phyloP scores from a whole-genome alignment of 2,329 filamentous ascomycete species.

The Fusarium tupiense region DNA sequence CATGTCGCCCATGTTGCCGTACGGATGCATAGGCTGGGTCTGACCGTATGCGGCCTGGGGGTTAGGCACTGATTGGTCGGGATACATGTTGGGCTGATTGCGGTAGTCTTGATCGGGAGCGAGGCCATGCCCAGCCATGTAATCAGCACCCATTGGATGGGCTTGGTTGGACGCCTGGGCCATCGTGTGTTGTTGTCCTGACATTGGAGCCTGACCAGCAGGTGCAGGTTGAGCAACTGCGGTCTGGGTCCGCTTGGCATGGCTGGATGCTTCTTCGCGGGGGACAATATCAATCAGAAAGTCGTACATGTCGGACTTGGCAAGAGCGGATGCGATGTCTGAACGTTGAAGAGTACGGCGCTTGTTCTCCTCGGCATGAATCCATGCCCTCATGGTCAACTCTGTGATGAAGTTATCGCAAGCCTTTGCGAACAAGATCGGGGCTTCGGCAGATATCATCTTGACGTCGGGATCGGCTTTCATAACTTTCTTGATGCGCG shows the following conservation, averaged over 20 bases:
- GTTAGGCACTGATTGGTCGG: constrained; percentile 79
- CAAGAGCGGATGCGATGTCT: constrained; percentile 93
- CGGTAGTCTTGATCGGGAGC: constrained; percentile 81
- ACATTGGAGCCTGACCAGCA: constrained; percentile 62
- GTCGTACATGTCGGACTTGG: constrained; percentile 99
- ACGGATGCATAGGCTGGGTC: constrained; percentile 75
- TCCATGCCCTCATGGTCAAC: constrained; percentile 99
- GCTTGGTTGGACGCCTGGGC: constrained; percentile 66
- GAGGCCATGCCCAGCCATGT: constrained; percentile 71
- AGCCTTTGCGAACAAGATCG: constrained; percentile 96
- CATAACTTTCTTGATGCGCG: constrained; percentile 99
- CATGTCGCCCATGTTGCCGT: constrained; percentile 82
- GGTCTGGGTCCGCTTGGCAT: constrained; percentile 77
- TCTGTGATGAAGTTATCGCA: constrained; percentile 99
- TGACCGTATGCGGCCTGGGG: constrained; percentile 79
- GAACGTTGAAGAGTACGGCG: constrained; percentile 92
- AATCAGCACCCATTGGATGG: constrained; percentile 70
- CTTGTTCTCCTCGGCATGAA: constrained; percentile 99
- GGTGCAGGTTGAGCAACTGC: constrained; percentile 55
- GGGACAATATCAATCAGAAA: constrained; percentile 99
- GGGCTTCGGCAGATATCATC: constrained; percentile 99
- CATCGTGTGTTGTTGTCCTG: constrained; percentile 62
- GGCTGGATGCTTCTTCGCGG: constrained; percentile 88
- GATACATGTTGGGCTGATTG: constrained; percentile 82
- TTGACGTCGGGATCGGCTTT: constrained; percentile 99